These are phyloP conservation scores for Aspergillus nomiae DNA, from an alignment of 2,329 filamentous ascomycete genomes.

Conservation along the genomic window DNA sequence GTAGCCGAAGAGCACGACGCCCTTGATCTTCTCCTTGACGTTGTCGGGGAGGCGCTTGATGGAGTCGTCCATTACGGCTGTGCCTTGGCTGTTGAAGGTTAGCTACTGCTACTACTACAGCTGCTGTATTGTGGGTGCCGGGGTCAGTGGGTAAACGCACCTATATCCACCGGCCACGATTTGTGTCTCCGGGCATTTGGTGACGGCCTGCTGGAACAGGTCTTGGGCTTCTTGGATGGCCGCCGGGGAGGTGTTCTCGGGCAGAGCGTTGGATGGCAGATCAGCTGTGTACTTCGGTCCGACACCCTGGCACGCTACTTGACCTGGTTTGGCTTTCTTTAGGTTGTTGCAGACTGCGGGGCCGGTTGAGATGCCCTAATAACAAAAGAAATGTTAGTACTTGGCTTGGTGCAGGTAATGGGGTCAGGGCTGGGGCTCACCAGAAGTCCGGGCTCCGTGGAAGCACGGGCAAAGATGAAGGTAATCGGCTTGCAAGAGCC, in stretches of 20 bases:
- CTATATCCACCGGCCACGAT: conserved; percentile 50
- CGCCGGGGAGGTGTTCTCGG: conserved; percentile 37
- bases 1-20: conserved; percentile 46
- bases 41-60: conserved; percentile 37
- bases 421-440: conserved; percentile 25
- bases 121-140: neutral
- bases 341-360: conserved; percentile 33
- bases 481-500: conserved; percentile 46
- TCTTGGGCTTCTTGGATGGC: conserved; percentile 45
- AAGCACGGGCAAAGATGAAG: conserved; percentile 54
- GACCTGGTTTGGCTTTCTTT: conserved; percentile 16
- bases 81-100: conserved; percentile 36
- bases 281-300: conserved; percentile 45
- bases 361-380: conserved; percentile 34
- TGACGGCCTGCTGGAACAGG: conserved; percentile 44
- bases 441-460: conserved; percentile 53
- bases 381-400: neutral
- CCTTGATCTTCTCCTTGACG: conserved; percentile 37
- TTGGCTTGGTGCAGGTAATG: neutral
- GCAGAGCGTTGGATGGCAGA: conserved; percentile 40
- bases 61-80: conserved; percentile 46
- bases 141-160: conserved; percentile 24
- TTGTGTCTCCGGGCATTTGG: conserved; percentile 48
- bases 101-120: no score
- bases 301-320: conserved; percentile 47